Evolutionary conservation across 1,284 basidiomycete genomes (phyloP).

Genomic region (Vanrija pseudolonga): DNA sequence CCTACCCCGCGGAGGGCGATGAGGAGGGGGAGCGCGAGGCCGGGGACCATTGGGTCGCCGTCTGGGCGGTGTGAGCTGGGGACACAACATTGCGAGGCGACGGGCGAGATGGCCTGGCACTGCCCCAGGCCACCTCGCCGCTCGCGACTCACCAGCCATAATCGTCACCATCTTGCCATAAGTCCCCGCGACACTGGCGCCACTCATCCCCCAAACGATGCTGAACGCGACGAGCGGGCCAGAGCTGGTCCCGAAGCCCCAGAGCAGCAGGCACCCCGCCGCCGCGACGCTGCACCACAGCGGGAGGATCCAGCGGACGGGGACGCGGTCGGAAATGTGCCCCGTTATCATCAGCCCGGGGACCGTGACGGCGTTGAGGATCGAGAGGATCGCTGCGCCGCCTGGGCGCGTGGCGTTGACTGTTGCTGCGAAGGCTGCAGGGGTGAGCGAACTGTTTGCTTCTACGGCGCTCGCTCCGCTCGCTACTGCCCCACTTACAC

Average conservation of each 20-base stretch:
- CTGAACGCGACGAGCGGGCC: conserved; percentile 28
- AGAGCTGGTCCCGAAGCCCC: conserved; percentile 43
- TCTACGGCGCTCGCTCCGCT: no score
- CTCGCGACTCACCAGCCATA: conserved; percentile 17
- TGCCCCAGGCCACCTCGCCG: no score
- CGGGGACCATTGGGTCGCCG: conserved; percentile 37
- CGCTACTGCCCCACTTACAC: conserved; percentile 17
- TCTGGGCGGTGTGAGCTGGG: not conserved
- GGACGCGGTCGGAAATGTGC: conserved; percentile 39
- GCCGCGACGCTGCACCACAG: conserved; percentile 35
- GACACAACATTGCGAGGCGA: no score
- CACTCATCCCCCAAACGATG: conserved; percentile 29
- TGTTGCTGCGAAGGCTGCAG: conserved; percentile 33
- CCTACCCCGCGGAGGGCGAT: conserved; percentile 41
- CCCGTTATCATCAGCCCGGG: conserved; percentile 31
- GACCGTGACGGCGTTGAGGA: conserved; percentile 44
- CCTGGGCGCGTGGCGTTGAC: conserved; percentile 27
- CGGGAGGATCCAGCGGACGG: conserved; percentile 29
- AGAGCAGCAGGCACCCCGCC: conserved; percentile 39
- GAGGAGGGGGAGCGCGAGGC: conserved; percentile 39
- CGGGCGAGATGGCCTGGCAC: no score
- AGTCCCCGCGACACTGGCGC: conserved; percentile 28
- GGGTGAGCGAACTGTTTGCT: no score
- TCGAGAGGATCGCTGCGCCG: conserved; percentile 37
- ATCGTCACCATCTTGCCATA: conserved; percentile 34